A percentile compares a stretch with the other conserved stretches of the same genome.
Evolutionary conservation across 768 basidiomycete genomes (phyloP).

Genomic region (Melanogaster broomeanus): DNA sequence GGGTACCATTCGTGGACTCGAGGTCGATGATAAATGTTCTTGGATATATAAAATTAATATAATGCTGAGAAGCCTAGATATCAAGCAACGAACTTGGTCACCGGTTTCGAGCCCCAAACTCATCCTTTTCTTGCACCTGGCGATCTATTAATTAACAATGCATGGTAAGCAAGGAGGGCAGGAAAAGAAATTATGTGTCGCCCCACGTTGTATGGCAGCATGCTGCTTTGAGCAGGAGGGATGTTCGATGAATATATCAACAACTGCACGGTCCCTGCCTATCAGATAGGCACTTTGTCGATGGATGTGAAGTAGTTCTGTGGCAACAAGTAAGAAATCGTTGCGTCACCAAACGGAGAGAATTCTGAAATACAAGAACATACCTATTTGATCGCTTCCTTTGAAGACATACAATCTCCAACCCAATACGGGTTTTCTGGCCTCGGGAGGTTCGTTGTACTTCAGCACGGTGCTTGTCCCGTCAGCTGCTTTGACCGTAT

Average conservation of each 20-base stretch:
- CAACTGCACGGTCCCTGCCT: constrained; percentile 85
- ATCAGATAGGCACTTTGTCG: constrained; percentile 93
- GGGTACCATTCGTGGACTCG: constrained; percentile 96
- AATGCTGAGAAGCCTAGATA: constrained; percentile 1
- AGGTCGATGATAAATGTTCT: constrained; percentile 98
- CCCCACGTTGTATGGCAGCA: constrained; percentile 89
- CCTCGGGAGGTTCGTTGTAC: constrained; percentile 99
- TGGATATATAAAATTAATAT: constrained; percentile 5
- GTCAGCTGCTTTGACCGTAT: constrained; percentile 76
- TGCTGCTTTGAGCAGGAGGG: constrained; percentile 99
- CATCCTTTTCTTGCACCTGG: constrained; percentile 82
- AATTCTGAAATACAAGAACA: constrained; percentile 30
- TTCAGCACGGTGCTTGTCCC: constrained; percentile 87
- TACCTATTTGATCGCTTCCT: constrained; percentile 88
- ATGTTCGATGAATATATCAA: constrained; percentile 89
- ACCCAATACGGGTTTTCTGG: constrained; percentile 82
- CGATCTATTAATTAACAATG: constrained; percentile 53
- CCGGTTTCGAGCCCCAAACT: constrained; percentile 79
- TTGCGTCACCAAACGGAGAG: neutral
- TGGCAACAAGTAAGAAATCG: neutral
- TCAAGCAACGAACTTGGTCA: constrained; percentile 69
- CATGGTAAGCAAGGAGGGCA: constrained; percentile 5
- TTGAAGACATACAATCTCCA: constrained; percentile 99
- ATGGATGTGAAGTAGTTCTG: constrained; percentile 91
- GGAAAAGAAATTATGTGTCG: neutral